Evolutionary conservation across 179 eudicot genomes (phyloP).

Genomic region (Nepenthes alata): DNA sequence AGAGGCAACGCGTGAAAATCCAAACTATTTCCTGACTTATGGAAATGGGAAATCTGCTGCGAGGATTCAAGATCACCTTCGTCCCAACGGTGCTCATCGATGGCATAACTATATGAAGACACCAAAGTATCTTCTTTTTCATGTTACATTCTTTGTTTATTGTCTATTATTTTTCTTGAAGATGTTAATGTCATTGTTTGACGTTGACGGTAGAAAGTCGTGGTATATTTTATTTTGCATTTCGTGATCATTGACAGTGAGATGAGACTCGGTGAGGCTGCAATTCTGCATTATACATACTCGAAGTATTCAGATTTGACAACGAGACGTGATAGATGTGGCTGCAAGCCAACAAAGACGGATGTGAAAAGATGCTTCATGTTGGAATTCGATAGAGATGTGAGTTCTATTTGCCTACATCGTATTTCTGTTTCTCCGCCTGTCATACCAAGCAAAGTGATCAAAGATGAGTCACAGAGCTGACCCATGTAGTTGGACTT

Average conservation of each 20-base stretch:
- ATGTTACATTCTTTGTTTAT: not conserved
- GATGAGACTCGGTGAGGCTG: slow-evolving; percentile 70
- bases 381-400: slow-evolving; percentile 82
- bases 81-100: slow-evolving; percentile 94
- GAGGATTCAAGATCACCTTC: slow-evolving; percentile 61
- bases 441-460: no score
- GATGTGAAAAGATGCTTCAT: slow-evolving; percentile 80
- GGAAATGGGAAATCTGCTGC: slow-evolving; percentile 96
- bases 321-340: slow-evolving; percentile 77
- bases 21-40: slow-evolving; percentile 77
- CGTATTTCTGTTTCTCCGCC: not conserved
- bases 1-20: slow-evolving; percentile 73
- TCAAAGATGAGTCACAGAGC: no score
- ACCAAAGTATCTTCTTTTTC: slow-evolving; percentile 31
- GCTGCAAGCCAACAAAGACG: slow-evolving; percentile 75
- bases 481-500: no score
- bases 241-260: slow-evolving; percentile 32
- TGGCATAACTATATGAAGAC: slow-evolving; percentile 77
- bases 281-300: slow-evolving; percentile 73
- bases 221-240: not conserved
- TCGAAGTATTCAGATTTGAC: slow-evolving; percentile 71
- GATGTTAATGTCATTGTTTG: not conserved
- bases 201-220: not conserved
- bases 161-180: not conserved
- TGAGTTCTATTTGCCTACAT: slow-evolving; percentile 22